Percentiles rank a stretch among this genome's conserved stretches.
These are phyloP conservation scores for Naganishia vaughanmartiniae DNA, from an alignment of 768 basidiomycete species.

Conservation along the genomic window DNA sequence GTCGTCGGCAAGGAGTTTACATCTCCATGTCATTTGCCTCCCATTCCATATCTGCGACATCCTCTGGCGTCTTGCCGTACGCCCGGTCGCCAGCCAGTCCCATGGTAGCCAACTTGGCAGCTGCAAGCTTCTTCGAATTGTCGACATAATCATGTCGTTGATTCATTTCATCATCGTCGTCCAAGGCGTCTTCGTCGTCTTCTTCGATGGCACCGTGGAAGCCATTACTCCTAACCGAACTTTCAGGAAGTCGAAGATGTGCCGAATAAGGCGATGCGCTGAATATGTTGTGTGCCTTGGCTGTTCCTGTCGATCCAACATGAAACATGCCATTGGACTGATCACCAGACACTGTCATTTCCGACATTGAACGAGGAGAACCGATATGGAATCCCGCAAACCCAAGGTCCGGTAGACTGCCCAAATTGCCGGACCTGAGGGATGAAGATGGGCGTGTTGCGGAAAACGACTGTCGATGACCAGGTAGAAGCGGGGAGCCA, in stretches of 20 bases:
- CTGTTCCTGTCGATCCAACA: conserved; percentile 24
- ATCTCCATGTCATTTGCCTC: conserved; percentile 31
- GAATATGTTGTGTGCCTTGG: conserved; percentile 37
- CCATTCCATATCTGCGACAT: conserved; percentile 31
- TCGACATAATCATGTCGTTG: background rate
- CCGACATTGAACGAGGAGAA: conserved; percentile 15
- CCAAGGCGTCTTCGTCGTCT: conserved; percentile 42
- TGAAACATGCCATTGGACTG: conserved; percentile 22
- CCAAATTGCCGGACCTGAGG: conserved; percentile 5
- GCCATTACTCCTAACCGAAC: conserved; percentile 34
- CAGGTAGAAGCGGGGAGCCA: conserved; percentile 1
- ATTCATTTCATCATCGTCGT: conserved; percentile 38
- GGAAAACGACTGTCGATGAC: background rate
- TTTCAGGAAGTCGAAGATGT: conserved; percentile 38
- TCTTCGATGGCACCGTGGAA: conserved; percentile 37
- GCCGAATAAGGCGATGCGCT: conserved; percentile 30
- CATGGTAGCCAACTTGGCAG: background rate
- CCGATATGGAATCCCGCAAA: conserved; percentile 33
- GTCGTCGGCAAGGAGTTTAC: background rate
- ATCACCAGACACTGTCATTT: conserved; percentile 10
- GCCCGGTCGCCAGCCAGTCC: conserved; percentile 13
- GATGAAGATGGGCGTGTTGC: conserved; percentile 20
- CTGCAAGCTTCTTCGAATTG: background rate
- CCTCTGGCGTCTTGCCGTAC: conserved; percentile 8
- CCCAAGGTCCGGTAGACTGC: conserved; percentile 31